Conservation (phyloP, 768 basidiomycete genomes). For the Leccinum fibrillosum region DNA sequence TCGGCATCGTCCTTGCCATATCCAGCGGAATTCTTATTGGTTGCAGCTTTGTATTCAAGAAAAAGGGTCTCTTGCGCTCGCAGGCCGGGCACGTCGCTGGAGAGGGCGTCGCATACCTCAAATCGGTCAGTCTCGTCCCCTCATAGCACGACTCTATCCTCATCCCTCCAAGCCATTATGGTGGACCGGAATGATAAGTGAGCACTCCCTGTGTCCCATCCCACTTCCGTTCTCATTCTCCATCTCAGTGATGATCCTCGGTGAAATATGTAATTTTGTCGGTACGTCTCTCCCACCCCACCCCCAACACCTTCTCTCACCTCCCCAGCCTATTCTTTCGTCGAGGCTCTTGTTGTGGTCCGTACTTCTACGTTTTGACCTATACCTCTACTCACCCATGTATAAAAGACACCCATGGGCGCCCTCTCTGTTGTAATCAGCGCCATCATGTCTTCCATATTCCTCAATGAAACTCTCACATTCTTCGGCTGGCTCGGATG, state of each 20-base stretch:
- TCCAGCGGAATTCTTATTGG: constrained; percentile 87
- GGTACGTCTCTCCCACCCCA: constrained; percentile 44
- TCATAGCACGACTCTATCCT: constrained; percentile 6
- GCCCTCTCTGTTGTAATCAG: constrained; percentile 95
- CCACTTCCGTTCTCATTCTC: background rate
- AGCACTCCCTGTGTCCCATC: too few relatives aligned
- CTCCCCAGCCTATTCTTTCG: constrained; percentile 73
- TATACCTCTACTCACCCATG: constrained; percentile 2
- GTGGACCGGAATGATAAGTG: constrained; percentile 93
- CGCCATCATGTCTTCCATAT: constrained; percentile 88
- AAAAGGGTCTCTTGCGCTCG: constrained; percentile 82
- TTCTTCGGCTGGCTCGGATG: constrained; percentile 99
- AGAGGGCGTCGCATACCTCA: constrained; percentile 92
- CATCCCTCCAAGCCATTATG: constrained; percentile 59
- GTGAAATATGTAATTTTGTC: constrained; percentile 83
- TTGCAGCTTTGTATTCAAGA: constrained; percentile 94
- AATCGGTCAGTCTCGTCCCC: constrained; percentile 60
- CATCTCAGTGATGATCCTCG: constrained; percentile 80
- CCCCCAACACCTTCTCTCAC: constrained; percentile 8
- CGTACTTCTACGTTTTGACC: constrained; percentile 25
- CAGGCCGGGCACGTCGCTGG: constrained; percentile 78
- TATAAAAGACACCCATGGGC: constrained; percentile 79
- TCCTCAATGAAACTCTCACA: constrained; percentile 88
- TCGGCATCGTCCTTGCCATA: constrained; percentile 76
- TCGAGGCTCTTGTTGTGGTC: constrained; percentile 90